Conservation (phyloP, 768 basidiomycete species). For the Kwoniella newhampshirensis region DNA sequence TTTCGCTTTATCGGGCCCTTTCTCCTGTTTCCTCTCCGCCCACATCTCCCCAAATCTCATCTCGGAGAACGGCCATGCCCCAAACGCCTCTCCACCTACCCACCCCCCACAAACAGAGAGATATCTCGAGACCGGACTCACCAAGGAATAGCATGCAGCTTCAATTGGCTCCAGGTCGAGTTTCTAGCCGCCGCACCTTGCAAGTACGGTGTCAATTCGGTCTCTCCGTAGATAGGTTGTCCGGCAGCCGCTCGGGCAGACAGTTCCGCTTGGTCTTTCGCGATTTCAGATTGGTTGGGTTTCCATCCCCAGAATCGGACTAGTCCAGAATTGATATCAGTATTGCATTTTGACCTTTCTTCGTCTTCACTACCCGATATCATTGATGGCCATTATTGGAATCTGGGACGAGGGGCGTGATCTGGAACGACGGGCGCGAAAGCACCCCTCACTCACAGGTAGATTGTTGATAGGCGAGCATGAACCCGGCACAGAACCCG, state of each 20-base stretch:
- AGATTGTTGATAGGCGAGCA: conserved; percentile 87
- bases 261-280: conserved; percentile 74
- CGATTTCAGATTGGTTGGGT: conserved; percentile 64
- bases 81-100: not conserved
- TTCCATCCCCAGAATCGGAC: conserved; percentile 49
- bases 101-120: not conserved
- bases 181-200: conserved; percentile 83
- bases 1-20: too few relatives aligned
- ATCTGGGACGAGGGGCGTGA: too few relatives aligned
- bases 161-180: conserved; percentile 88
- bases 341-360: too few relatives aligned
- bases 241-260: conserved; percentile 71
- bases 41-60: too few relatives aligned
- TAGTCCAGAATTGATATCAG: too few relatives aligned
- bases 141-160: conserved; percentile 81
- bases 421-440: too few relatives aligned
- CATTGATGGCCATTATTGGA: too few relatives aligned
- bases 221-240: conserved; percentile 81
- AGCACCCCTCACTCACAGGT: conserved; percentile 66
- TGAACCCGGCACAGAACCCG: conserved; percentile 86
- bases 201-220: conserved; percentile 77
- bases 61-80: too few relatives aligned
- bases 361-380: too few relatives aligned
- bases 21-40: too few relatives aligned
- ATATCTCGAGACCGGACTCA: conserved; percentile 58